phyloP scores from a whole-genome alignment of 202 grass and related monocot species.

The Bolboschoenoplectus hybrid region DNA sequence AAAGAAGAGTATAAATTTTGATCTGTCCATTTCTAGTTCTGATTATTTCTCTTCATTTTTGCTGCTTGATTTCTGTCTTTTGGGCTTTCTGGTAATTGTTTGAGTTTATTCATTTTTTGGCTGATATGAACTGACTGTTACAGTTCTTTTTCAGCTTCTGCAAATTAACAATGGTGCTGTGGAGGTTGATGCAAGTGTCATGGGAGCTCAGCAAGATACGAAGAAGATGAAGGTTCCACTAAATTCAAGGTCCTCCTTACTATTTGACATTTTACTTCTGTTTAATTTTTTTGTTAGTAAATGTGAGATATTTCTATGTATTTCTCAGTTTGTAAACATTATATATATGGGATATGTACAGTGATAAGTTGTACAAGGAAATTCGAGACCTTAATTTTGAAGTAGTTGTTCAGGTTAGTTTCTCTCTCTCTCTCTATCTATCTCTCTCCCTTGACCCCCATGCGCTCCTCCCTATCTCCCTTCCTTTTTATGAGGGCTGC shows the following conservation, averaged over 20 bases:
- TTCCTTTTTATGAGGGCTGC: background rate
- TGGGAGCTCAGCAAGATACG: slow-evolving; percentile 74
- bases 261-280: slow-evolving; percentile 26
- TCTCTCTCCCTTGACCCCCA: background rate
- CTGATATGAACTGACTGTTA: slow-evolving; percentile 24
- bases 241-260: slow-evolving; percentile 66
- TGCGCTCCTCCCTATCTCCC: background rate
- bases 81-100: background rate
- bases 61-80: background rate
- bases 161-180: slow-evolving; percentile 90
- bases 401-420: slow-evolving; percentile 88
- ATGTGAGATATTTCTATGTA: background rate
- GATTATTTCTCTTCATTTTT: background rate
- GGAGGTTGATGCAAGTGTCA: slow-evolving; percentile 79
- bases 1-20: background rate
- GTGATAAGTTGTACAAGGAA: slow-evolving; percentile 98
- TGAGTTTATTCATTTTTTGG: background rate
- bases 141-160: slow-evolving; percentile 65
- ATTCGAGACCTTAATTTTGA: slow-evolving; percentile 96
- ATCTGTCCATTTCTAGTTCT: background rate
- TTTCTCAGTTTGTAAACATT: slow-evolving; percentile 30
- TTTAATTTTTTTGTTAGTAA: slow-evolving; percentile 22
- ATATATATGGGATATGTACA: slow-evolving; percentile 41
- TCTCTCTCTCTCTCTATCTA: background rate
- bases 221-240: slow-evolving; percentile 87